phyloP scores from a whole-genome alignment of 1,139 yeast genomes.

The Scheffersomyces segobiensis region DNA sequence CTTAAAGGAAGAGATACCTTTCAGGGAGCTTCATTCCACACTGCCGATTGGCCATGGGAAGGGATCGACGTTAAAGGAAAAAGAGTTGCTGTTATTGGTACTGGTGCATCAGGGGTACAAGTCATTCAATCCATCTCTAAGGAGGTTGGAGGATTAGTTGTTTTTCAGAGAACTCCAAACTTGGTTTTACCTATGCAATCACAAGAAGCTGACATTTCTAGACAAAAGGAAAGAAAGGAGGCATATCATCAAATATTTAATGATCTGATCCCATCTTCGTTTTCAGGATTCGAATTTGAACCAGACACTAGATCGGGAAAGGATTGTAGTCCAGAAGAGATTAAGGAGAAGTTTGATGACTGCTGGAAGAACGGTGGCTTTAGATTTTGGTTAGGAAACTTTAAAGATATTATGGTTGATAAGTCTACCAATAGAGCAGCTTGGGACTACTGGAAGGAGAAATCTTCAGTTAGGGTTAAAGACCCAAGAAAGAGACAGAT shows the following conservation, averaged over 20 bases:
- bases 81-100: slow-evolving; percentile 40
- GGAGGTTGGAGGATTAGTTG: neutral
- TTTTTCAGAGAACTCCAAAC: slow-evolving; percentile 1
- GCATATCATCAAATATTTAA: neutral
- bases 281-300: neutral
- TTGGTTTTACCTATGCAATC: slow-evolving; percentile 2
- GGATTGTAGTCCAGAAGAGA: neutral
- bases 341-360: neutral
- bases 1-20: neutral
- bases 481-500: slow-evolving; percentile 18
- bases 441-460: slow-evolving; percentile 23
- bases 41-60: slow-evolving; percentile 2
- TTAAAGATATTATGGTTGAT: slow-evolving; percentile 15
- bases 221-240: neutral
- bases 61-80: slow-evolving; percentile 22
- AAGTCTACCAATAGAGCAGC: slow-evolving; percentile 17
- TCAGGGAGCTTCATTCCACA: slow-evolving; percentile 1
- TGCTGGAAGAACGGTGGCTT: neutral
- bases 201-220: neutral
- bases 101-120: slow-evolving; percentile 49
- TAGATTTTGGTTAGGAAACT: neutral
- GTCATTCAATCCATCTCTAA: slow-evolving; percentile 21
- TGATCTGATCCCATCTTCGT: neutral
- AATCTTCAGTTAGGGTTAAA: slow-evolving; percentile 16
- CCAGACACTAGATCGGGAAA: neutral